Evolutionary conservation across 2,329 filamentous ascomycete genomes (phyloP), one percentile per base, ranked within the genome.

Genomic region (Microcyclosporella mali): DNA sequence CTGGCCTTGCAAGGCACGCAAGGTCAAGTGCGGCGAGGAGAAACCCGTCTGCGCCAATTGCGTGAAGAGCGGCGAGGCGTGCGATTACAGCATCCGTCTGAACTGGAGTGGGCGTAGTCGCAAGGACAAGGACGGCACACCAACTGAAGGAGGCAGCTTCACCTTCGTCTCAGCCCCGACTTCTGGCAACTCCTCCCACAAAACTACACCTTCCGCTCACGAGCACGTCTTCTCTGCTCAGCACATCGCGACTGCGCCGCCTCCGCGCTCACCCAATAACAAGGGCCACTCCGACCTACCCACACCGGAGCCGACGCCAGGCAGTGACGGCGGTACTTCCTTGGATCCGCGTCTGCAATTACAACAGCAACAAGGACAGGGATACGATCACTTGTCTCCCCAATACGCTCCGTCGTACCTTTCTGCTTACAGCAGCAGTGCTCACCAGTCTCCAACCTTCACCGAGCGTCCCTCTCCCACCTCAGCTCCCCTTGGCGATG

Each of bases 11-110:
- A 89, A 89, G 68, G 76, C 77, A 50, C 77, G 84, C 47, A 90
- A 85, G 64, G 78, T 85, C 50, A 89, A 89, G 70, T 90, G 85
- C 66, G 85, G 83, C 50, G 86, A 90, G 63, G 81, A 85, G 59
- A 83, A 82, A 52, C 85, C 86, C 11, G 67, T 65, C 49, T 90
- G 86, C 64, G 58, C 75, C 37, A 88, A 88, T 58, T 90, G 86
- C 64, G 31, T 16, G 15, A 79, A 82, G 50, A 56, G 38, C 33
- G 80, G 81, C 47, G 84, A 88, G 59, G 68, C 70, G 35, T 92
- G 86, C 68, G 85, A 92, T 64, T 90, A 89, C 62, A 85, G 79
- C 56, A 85, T 90, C 55, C 77, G 84, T 25, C 68, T 90, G 51
- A 89, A 89, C 56, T 90, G 86, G 86, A 82, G 84, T 47, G 84